Evolutionary conservation across 139 green algal genomes (phyloP), one percentile per base, ranked within the genome.

Genomic region (Tetradesmus lagerheimii): DNA sequence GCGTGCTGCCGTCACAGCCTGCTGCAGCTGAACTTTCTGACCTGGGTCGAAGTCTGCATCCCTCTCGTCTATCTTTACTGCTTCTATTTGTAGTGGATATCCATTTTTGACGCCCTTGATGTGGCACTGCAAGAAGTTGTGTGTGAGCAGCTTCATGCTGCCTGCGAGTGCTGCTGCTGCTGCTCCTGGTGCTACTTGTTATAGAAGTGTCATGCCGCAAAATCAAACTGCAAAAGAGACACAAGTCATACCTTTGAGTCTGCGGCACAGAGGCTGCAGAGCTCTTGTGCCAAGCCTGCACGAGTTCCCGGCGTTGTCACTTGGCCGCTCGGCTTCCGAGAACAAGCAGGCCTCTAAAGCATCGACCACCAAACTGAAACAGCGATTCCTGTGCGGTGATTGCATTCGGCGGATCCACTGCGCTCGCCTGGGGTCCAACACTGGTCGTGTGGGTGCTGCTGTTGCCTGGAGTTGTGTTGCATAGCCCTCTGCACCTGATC

Each of bases 111-210:
- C 96, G 23, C 97, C 96, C 89, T 98, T 98, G 71, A 99, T 98
- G 91, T 99, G 97, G 91, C 97, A 99, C 12, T 95, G 91, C 43
- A 99, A 96, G 94, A 99, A 98, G 93, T 99, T 99, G 91, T 99
- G 98, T 37, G 96, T 99, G 1, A 99, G 91, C 14, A 99, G 95
- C 95, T 98, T 98, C 98, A 99, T 99, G 27, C 31, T 71, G 57
- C 57, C 14, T 31, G 57, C 18, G 5, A 9, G 57, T 71, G 57
- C 11, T 71, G 14, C 57, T 71, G 57, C 57, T 71, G 57, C 11
- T 71, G 14, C 57, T 71, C 20, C 57, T 71, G 57, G 57, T 71
- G 50, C 50, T 71, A 31, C 15, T 71, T 71, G 57, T 23, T 71
- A 71, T 31, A 31, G 2, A 23, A 11, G 57, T 71, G 23, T 71